Evolutionary conservation across 2,329 filamentous ascomycete species (phyloP), one percentile per base, ranked within the genome.

Genomic region (Rhynchosporium agropyri): DNA sequence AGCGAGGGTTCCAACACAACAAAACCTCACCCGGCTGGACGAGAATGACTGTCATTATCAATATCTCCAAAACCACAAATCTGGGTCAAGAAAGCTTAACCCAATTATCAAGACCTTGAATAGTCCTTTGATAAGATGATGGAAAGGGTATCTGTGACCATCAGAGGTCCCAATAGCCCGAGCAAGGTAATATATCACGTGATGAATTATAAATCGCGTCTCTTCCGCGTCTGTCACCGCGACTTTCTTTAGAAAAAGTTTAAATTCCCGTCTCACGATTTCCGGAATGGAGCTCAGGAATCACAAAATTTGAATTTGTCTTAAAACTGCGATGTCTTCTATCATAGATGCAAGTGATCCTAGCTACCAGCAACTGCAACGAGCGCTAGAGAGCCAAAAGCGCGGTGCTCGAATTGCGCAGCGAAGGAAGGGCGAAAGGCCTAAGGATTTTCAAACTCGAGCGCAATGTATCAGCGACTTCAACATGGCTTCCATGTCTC

Each of bases 361-460:
- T 46, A 31, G 15, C 40, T 58, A 46, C n/a, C 8, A 3, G 40
- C 20, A 58, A 20, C 55, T 58, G 26, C 20, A n/a, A 28, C 45
- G 38, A 6, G 28, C 33, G 9, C 42, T 58, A n/a, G 31, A 40
- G 33, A 28, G 12, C 45, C 55, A 58, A n/a, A 46, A 13, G 28
- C 45, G 40, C 42, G 55, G 26, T 5, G 20, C 26, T 42, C 15
- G 46, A 6, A 46, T 46, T 48, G 55, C 55, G 1, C 15, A 31
- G 9, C 26, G 42, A 7, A 43, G 55, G 9, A 58, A 46, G 26
- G 55, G 55, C 8, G 55, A 58, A 58, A 29, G 20, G 5, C 55
- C 55, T 7, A 46, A 36, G 26, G 42, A 46, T 28, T 28, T 58
- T 20, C 40, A 10, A 10, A 8, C 26, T 48, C 55, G 42, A 5